Conservation (phyloP, 1,139 yeast genomes). For the Blastobotrys arbuscula region DNA sequence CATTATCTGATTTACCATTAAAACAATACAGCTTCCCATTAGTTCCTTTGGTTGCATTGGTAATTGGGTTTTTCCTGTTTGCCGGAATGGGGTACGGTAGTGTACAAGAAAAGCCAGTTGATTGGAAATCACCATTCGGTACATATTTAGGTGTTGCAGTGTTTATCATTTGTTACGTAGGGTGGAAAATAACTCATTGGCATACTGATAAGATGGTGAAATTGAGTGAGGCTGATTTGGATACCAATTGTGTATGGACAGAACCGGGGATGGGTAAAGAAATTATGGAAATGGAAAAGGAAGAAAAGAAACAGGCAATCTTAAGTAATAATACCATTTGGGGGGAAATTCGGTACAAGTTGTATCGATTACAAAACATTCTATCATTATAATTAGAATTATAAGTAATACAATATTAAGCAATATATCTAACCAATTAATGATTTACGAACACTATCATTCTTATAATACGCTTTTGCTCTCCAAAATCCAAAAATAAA, state of each 20-base stretch:
- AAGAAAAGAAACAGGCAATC: conserved; percentile 10
- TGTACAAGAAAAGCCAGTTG: conserved; percentile 39
- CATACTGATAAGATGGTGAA: conserved; percentile 22
- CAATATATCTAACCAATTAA: neutral
- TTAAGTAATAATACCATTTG: conserved; percentile 1
- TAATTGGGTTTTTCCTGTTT: conserved; percentile 25
- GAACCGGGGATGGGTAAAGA: conserved; percentile 22
- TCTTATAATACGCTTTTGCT: conserved; percentile 15
- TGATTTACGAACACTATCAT: neutral
- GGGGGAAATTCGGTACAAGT: conserved; percentile 14
- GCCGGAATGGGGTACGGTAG: conserved; percentile 36
- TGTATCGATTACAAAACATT: conserved; percentile 6
- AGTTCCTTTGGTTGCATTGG: conserved; percentile 33
- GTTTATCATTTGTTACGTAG: conserved; percentile 21
- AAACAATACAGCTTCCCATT: conserved; percentile 42
- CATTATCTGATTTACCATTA: conserved; percentile 43
- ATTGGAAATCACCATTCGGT: conserved; percentile 27
- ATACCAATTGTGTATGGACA: conserved; percentile 24
- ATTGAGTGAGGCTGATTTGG: conserved; percentile 20
- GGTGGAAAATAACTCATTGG: conserved; percentile 28
- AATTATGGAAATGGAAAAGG: conserved; percentile 20
- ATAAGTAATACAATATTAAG: neutral
- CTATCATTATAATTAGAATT: neutral
- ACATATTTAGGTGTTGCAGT: conserved; percentile 26
- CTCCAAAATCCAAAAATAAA: conserved; percentile 40